A percentile compares a stretch with the other conserved stretches of the same genome.
Conservation (phyloP, 2,329 filamentous ascomycete genomes). For the Hirsutella minnesotensis region DNA sequence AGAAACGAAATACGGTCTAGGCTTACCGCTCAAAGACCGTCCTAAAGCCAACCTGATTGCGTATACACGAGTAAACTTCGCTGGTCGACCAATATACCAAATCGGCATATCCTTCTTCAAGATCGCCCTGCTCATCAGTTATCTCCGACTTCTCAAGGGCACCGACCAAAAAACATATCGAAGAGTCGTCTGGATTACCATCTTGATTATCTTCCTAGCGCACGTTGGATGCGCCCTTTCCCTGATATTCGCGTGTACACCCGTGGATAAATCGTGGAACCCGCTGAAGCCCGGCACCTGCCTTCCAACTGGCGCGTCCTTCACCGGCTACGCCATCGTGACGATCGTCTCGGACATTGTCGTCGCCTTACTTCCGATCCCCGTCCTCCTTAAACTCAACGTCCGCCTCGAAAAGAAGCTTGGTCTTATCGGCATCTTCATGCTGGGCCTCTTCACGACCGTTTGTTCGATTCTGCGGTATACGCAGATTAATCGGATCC, state of each 20-base stretch:
- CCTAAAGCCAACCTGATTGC: slow-evolving; percentile 29
- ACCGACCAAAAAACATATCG: slow-evolving; percentile 34
- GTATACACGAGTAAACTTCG: slow-evolving; percentile 39
- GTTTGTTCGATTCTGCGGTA: slow-evolving; percentile 41
- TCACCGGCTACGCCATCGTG: slow-evolving; percentile 38
- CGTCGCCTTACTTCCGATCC: slow-evolving; percentile 37
- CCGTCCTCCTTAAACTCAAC: slow-evolving; percentile 35
- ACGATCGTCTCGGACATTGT: slow-evolving; percentile 38
- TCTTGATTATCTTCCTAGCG: slow-evolving; percentile 28
- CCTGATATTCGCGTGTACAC: slow-evolving; percentile 37
- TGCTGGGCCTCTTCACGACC: slow-evolving; percentile 41
- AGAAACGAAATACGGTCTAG: slow-evolving; percentile 43
- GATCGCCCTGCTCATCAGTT: slow-evolving; percentile 39
- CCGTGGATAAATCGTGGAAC: slow-evolving; percentile 36
- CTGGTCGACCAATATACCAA: slow-evolving; percentile 41
- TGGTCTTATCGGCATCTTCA: slow-evolving; percentile 38
- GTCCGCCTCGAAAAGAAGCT: slow-evolving; percentile 35
- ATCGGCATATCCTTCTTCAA: slow-evolving; percentile 45
- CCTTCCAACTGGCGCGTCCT: slow-evolving; percentile 32
- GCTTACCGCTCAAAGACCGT: slow-evolving; percentile 30
- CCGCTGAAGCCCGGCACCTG: slow-evolving; percentile 27
- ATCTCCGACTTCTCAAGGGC: slow-evolving; percentile 35
- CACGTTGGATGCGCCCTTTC: slow-evolving; percentile 37
- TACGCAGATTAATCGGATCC: slow-evolving; percentile 36
- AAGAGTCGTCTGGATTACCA: slow-evolving; percentile 29